A percentile compares a stretch with the other conserved stretches of the same genome.
These are phyloP conservation scores for Thielaviopsis ethacetica DNA, from an alignment of 2,329 filamentous ascomycete species.

Conservation along the genomic window DNA sequence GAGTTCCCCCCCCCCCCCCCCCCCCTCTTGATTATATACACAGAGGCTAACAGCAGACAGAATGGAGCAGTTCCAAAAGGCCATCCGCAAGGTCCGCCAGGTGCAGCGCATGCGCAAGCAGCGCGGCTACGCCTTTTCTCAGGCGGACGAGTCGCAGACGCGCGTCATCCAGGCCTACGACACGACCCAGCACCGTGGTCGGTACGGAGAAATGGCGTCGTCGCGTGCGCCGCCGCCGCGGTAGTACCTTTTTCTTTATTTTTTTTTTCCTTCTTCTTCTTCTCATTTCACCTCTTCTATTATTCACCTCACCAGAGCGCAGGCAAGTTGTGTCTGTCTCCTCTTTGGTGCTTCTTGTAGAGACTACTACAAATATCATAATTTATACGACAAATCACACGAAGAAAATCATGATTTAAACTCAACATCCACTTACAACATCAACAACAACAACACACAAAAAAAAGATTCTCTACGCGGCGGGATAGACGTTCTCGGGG, in stretches of 20 bases:
- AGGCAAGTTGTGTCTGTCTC: too few relatives aligned
- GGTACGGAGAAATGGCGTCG: constrained; percentile 84
- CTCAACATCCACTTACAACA: neutral
- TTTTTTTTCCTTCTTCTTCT: neutral
- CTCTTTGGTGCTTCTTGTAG: too few relatives aligned
- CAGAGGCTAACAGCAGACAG: constrained; percentile 25
- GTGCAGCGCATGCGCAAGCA: constrained; percentile 99
- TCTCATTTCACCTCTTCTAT: too few relatives aligned
- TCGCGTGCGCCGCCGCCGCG: constrained; percentile 18
- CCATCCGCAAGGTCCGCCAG: constrained; percentile 93
- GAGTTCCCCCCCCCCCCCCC: constrained; percentile 23
- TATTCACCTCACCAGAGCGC: neutral
- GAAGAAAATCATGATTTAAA: neutral
- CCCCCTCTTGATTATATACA: too few relatives aligned
- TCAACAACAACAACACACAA: neutral
- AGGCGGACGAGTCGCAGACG: constrained; percentile 92
- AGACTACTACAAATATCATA: neutral
- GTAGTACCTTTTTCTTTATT: neutral
- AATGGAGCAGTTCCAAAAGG: constrained; percentile 99
- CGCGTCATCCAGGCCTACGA: constrained; percentile 94
- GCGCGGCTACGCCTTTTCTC: constrained; percentile 92
- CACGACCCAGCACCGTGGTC: constrained; percentile 77
- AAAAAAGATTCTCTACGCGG: too few relatives aligned
- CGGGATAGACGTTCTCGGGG: neutral
- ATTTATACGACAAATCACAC: neutral